Conservation (phyloP, 805 yeast species). For the Kodamaea hsintzibuensis region DNA sequence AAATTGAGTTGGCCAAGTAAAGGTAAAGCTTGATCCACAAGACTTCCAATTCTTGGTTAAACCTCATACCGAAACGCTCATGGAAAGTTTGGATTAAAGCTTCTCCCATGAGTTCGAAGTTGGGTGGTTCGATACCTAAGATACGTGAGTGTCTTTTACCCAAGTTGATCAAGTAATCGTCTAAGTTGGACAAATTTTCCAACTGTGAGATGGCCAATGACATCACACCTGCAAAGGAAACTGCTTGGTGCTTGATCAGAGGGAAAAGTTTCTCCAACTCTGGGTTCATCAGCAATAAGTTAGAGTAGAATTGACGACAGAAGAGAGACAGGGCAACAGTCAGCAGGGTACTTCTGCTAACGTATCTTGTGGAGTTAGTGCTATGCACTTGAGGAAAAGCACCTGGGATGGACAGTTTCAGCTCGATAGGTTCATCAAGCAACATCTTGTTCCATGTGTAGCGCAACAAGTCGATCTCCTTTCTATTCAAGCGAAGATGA, state of each 20-base stretch:
- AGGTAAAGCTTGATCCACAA: constrained; percentile 72
- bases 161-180: constrained; percentile 58
- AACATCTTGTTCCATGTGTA: constrained; percentile 48
- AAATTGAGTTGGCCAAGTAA: constrained; percentile 64
- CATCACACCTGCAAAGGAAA: constrained; percentile 76
- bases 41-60: constrained; percentile 61
- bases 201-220: constrained; percentile 65
- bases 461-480: constrained; percentile 46
- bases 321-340: constrained; percentile 49
- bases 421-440: constrained; percentile 31
- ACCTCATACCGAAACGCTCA: constrained; percentile 56
- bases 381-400: constrained; percentile 29
- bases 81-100: constrained; percentile 68
- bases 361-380: neutral
- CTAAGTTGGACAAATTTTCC: constrained; percentile 57
- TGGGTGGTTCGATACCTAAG: constrained; percentile 67
- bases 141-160: constrained; percentile 79
- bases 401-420: constrained; percentile 30
- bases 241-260: constrained; percentile 74
- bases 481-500: constrained; percentile 20
- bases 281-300: constrained; percentile 61
- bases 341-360: constrained; percentile 5
- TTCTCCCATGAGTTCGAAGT: constrained; percentile 71
- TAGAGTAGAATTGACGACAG: constrained; percentile 75
- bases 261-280: constrained; percentile 67